Evolutionary conservation across 352 stramenopile genomes (phyloP).

Genomic region (Phytophthora sp.): DNA sequence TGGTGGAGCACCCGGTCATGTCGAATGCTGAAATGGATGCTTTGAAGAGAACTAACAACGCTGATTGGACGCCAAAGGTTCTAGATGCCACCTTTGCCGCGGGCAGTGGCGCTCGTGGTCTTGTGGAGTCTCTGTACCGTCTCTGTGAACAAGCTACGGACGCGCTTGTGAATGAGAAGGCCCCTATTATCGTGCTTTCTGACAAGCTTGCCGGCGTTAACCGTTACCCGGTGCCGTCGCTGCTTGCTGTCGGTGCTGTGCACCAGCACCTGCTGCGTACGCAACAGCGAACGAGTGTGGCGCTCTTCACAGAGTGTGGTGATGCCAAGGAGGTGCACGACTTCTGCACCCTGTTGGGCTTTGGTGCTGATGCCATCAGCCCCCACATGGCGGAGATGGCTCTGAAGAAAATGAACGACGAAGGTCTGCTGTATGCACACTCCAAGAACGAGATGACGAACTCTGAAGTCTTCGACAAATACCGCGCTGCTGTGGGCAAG

Average conservation of each 20-base stretch:
- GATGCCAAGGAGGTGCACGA: slow-evolving; percentile 97
- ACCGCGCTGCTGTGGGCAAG: slow-evolving; percentile 70
- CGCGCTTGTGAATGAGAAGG: slow-evolving; percentile 83
- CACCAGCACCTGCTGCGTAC: slow-evolving; percentile 96
- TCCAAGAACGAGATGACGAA: slow-evolving; percentile 59
- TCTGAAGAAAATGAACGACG: slow-evolving; percentile 95
- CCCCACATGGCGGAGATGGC: slow-evolving; percentile 96
- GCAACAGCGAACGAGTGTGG: slow-evolving; percentile 89
- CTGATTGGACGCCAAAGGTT: slow-evolving; percentile 62
- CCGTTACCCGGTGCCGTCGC: slow-evolving; percentile 93
- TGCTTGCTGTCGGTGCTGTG: slow-evolving; percentile 94
- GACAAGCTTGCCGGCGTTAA: slow-evolving; percentile 89
- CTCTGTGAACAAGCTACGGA: slow-evolving; percentile 94
- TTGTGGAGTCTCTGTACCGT: slow-evolving; percentile 88
- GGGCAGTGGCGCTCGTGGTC: slow-evolving; percentile 61
- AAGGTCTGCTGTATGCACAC: slow-evolving; percentile 85
- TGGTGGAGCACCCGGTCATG: slow-evolving; percentile 95
- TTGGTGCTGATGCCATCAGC: slow-evolving; percentile 95
- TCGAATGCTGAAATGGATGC: slow-evolving; percentile 93
- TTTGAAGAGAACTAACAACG: slow-evolving; percentile 82
- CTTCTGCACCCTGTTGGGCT: slow-evolving; percentile 94
- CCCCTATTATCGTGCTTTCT: slow-evolving; percentile 91
- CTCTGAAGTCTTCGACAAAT: slow-evolving; percentile 70
- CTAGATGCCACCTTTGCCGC: slow-evolving; percentile 74
- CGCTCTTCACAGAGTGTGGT: slow-evolving; percentile 94